Evolutionary conservation across 2,329 filamentous ascomycete genomes (phyloP).

Genomic region (Diaporthe capsici): DNA sequence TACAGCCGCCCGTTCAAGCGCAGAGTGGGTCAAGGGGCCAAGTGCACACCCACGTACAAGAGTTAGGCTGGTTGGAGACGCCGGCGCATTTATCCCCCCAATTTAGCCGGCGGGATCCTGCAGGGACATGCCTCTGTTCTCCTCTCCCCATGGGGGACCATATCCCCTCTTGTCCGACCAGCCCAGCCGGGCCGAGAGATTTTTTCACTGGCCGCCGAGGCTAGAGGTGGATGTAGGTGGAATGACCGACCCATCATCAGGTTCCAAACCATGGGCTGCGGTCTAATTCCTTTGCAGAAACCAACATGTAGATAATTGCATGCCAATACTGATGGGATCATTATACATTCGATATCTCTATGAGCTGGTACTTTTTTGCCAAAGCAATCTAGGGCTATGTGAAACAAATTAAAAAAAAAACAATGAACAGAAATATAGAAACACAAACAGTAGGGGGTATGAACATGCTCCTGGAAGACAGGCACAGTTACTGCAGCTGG

Average conservation of each 20-base stretch:
- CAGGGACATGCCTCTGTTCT: conserved; percentile 17
- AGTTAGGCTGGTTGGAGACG: conserved; percentile 5
- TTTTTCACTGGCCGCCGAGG: background rate
- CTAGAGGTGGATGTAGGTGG: background rate
- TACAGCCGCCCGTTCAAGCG: conserved; percentile 19
- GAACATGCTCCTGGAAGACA: conserved; percentile 11
- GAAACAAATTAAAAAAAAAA: background rate
- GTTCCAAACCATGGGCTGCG: background rate
- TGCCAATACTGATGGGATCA: background rate
- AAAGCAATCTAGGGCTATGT: background rate
- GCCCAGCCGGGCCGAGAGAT: conserved; percentile 17
- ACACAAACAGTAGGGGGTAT: conserved; percentile 18
- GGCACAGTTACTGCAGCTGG: background rate
- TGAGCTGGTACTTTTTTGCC: background rate
- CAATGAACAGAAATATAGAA: background rate
- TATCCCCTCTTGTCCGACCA: conserved; percentile 9
- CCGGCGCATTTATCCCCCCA: conserved; percentile 18
- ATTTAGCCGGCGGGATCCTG: conserved; percentile 30
- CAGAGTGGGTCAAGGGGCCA: conserved; percentile 11
- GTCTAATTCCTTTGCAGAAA: background rate
- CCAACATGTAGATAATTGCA: background rate
- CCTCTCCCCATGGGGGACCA: background rate
- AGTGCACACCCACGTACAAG: background rate
- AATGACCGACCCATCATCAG: background rate
- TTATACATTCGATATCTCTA: background rate